Percentiles rank a stretch among this genome's conserved stretches.
These are phyloP conservation scores for Boletellus ananas DNA, from an alignment of 768 basidiomycete genomes.

Conservation along the genomic window DNA sequence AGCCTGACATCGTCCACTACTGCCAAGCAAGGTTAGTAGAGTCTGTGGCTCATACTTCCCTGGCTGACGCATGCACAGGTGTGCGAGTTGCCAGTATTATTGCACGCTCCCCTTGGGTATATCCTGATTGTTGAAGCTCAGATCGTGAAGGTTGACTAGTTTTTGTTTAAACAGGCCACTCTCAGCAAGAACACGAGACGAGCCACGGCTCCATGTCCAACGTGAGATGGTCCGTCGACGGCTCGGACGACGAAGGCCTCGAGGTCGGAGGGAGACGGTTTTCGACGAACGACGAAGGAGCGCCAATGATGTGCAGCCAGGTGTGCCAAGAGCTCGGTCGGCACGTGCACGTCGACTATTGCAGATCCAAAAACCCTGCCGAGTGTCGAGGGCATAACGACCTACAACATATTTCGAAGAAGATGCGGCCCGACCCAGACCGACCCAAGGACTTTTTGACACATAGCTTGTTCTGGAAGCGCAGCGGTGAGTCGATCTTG, in stretches of 20 bases:
- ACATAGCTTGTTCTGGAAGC: conserved; percentile 53
- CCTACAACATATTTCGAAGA: conserved; percentile 40
- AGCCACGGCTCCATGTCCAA: conserved; percentile 59
- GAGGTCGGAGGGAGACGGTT: conserved; percentile 54
- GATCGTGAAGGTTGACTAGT: background rate
- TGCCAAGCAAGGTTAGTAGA: conserved; percentile 44
- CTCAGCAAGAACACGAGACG: conserved; percentile 57
- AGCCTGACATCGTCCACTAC: conserved; percentile 44
- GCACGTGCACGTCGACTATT: conserved; percentile 55
- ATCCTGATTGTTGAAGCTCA: background rate
- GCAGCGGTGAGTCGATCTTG: conserved; percentile 39
- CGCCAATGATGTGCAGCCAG: conserved; percentile 59
- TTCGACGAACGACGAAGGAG: conserved; percentile 49
- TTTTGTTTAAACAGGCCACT: conserved; percentile 40
- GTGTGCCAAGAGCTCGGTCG: conserved; percentile 50
- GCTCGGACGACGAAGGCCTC: conserved; percentile 42
- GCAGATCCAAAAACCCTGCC: conserved; percentile 35
- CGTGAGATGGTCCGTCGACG: conserved; percentile 53
- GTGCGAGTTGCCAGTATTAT: conserved; percentile 53
- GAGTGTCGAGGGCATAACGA: conserved; percentile 40
- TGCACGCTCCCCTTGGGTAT: conserved; percentile 53
- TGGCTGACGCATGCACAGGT: conserved; percentile 32
- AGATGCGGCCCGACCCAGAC: conserved; percentile 43
- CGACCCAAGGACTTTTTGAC: conserved; percentile 52
- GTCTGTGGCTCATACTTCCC: background rate